These are phyloP conservation scores for Arctostaphylos glauca DNA, from an alignment of 148 eudicot species.

Conservation along the genomic window DNA sequence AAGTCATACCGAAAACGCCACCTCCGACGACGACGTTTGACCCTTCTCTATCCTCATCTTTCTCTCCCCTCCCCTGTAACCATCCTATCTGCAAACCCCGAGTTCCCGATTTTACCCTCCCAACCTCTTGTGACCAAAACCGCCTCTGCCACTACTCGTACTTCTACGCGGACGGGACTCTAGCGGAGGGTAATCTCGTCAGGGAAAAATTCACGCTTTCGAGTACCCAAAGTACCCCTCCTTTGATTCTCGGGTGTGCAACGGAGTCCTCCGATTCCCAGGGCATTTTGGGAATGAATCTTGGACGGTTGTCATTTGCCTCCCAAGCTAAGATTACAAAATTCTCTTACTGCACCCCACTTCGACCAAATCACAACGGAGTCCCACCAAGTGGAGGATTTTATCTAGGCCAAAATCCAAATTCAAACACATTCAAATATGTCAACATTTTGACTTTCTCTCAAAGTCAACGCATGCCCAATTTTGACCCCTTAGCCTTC, in stretches of 20 bases:
- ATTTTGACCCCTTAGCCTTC: slow-evolving; percentile 48
- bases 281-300: slow-evolving; percentile 62
- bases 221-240: slow-evolving; percentile 44
- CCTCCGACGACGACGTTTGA: slow-evolving; percentile 41
- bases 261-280: slow-evolving; percentile 36
- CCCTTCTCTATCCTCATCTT: slow-evolving; percentile 53
- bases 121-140: slow-evolving; percentile 51
- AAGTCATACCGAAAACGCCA: slow-evolving; percentile 3
- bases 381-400: slow-evolving; percentile 30
- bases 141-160: slow-evolving; percentile 55
- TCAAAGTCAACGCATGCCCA: slow-evolving; percentile 41
- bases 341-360: slow-evolving; percentile 51
- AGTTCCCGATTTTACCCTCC: slow-evolving; percentile 54
- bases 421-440: slow-evolving; percentile 25
- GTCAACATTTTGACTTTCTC: slow-evolving; percentile 34
- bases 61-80: slow-evolving; percentile 47
- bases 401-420: slow-evolving; percentile 48
- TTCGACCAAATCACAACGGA: slow-evolving; percentile 10
- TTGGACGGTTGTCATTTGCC: slow-evolving; percentile 41
- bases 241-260: slow-evolving; percentile 48
- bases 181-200: slow-evolving; percentile 55
- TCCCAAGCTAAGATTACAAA: slow-evolving; percentile 43
- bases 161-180: slow-evolving; percentile 56
- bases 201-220: slow-evolving; percentile 44
- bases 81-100: slow-evolving; percentile 51